A percentile compares a stretch with the other conserved stretches of the same genome.
Conservation (phyloP, 495 filamentous ascomycete genomes). For the Hypoxylon lenormandii region DNA sequence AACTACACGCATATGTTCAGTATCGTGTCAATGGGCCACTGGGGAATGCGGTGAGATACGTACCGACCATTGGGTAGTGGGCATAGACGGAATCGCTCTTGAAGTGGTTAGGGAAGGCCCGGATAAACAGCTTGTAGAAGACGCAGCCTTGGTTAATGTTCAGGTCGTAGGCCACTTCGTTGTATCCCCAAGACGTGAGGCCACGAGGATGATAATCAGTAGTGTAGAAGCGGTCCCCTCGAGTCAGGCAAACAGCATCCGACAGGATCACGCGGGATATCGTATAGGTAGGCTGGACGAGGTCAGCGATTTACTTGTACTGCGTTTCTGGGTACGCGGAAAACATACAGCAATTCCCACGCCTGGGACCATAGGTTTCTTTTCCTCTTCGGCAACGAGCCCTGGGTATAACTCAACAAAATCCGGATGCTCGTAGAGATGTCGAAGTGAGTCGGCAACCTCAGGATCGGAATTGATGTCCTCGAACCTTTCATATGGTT, state of each 20-base stretch:
- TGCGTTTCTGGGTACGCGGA: background rate
- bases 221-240: conserved; percentile 89
- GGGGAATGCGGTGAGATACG: background rate
- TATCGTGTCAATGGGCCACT: background rate
- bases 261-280: conserved; percentile 85
- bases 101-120: conserved; percentile 84
- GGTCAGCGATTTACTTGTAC: conserved; percentile 19
- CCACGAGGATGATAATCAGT: conserved; percentile 75
- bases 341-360: conserved; percentile 73
- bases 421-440: conserved; percentile 82
- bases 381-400: conserved; percentile 82
- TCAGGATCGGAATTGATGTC: conserved; percentile 81
- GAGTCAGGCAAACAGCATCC: conserved; percentile 85
- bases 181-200: conserved; percentile 83
- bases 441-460: conserved; percentile 73
- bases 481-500: conserved; percentile 80
- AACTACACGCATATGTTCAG: conserved; percentile 29
- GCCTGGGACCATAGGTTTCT: conserved; percentile 77
- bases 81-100: conserved; percentile 83
- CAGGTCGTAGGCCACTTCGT: conserved; percentile 76
- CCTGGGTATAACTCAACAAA: conserved; percentile 64
- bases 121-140: conserved; percentile 83
- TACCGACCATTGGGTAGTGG: conserved; percentile 78
- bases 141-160: conserved; percentile 84
- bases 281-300: conserved; percentile 73